phyloP scores from a whole-genome alignment of 306 rosid genomes.

The Malus domestica region DNA sequence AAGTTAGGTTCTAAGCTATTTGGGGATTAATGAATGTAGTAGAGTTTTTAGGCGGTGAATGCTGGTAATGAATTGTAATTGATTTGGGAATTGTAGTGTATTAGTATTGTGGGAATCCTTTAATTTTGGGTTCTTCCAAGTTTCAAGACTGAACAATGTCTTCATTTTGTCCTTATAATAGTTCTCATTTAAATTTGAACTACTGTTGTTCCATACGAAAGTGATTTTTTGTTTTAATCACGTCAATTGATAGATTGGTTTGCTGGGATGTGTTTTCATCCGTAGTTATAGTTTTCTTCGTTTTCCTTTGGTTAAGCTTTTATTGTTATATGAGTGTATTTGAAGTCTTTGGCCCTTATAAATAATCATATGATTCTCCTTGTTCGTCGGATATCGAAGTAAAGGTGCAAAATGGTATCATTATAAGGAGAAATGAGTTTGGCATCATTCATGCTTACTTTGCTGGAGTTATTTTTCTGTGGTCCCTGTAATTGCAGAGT shows the following conservation, averaged over 20 bases:
- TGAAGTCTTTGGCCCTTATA: neutral
- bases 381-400: neutral
- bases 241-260: neutral
- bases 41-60: neutral
- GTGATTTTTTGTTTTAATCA: neutral
- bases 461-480: neutral
- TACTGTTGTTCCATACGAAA: neutral
- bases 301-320: neutral
- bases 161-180: neutral
- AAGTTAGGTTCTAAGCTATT: neutral
- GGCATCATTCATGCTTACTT: neutral
- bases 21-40: neutral
- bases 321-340: neutral
- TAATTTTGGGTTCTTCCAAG: neutral
- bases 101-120: neutral
- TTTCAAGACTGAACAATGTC: neutral
- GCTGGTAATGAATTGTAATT: neutral
- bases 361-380: neutral
- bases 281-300: neutral
- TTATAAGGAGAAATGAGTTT: neutral
- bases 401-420: neutral
- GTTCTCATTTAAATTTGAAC: neutral
- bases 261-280: neutral
- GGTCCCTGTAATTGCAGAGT: neutral
- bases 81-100: neutral